phyloP scores from a whole-genome alignment of 1,139 yeast genomes.

The Kodamaea arcana region DNA sequence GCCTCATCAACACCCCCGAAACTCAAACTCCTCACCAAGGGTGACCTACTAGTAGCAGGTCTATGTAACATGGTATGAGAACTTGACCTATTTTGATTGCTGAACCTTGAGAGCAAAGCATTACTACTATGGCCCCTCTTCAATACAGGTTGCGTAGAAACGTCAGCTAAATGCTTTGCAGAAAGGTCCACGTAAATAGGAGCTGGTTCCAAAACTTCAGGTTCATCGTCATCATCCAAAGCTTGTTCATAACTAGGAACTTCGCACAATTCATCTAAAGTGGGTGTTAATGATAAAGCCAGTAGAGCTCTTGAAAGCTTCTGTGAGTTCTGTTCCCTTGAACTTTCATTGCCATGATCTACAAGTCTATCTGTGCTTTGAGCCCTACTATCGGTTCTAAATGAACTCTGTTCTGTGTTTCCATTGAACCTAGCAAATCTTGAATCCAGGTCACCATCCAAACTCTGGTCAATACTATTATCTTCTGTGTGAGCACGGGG shows the following conservation, averaged over 20 bases:
- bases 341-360: too few relatives aligned
- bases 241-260: constrained; percentile 39
- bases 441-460: background rate
- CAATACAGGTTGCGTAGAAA: background rate
- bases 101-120: background rate
- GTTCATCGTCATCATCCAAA: constrained; percentile 27
- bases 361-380: too few relatives aligned
- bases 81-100: background rate
- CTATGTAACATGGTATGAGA: background rate
- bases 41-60: background rate
- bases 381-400: too few relatives aligned
- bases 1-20: background rate
- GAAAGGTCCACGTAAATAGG: constrained; percentile 21
- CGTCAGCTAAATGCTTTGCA: background rate
- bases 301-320: background rate
- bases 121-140: background rate
- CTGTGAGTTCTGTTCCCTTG: too few relatives aligned
- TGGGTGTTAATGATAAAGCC: constrained; percentile 5
- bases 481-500: constrained; percentile 11
- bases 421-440: too few relatives aligned
- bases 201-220: constrained; percentile 24
- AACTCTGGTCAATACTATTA: constrained; percentile 3
- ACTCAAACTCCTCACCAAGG: background rate
- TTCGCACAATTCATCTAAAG: constrained; percentile 22
- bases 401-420: too few relatives aligned